Conservation (phyloP, 345 rosid species). For the Populus ilicifolia region DNA sequence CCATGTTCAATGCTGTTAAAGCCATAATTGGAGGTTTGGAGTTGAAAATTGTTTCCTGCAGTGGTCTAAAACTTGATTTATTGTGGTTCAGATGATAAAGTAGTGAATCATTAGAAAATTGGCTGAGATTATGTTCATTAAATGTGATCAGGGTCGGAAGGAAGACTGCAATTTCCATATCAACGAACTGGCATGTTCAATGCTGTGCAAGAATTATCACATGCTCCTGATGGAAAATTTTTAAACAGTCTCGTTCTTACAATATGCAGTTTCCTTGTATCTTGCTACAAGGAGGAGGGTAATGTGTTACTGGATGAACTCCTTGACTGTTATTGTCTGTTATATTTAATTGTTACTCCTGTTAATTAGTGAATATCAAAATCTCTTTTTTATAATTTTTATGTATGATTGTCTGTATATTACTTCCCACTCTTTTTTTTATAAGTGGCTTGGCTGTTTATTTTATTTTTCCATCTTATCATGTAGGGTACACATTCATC, state of each 20-base stretch:
- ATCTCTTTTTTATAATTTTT: no score
- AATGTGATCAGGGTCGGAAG: conserved; percentile 74
- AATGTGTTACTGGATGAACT: conserved; percentile 7
- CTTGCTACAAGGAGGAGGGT: conserved; percentile 87
- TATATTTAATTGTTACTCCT: not conserved
- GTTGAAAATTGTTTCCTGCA: not conserved
- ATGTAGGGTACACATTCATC: conserved; percentile 1
- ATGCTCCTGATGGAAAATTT: conserved; percentile 83
- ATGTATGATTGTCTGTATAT: not conserved
- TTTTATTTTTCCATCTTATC: not conserved
- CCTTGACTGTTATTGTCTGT: not conserved
- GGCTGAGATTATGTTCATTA: conserved; percentile 15
- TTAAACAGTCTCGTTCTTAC: conserved; percentile 50
- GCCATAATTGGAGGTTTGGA: conserved; percentile 82
- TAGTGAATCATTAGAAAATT: not conserved
- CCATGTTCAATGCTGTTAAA: conserved; percentile 69
- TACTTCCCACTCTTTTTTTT: not conserved
- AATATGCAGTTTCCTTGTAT: conserved; percentile 59
- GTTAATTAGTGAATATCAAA: not conserved
- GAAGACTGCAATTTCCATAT: conserved; percentile 80
- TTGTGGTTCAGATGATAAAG: not conserved
- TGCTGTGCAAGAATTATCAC: conserved; percentile 72
- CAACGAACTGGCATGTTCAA: conserved; percentile 89
- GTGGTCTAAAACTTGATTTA: not conserved
- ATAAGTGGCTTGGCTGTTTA: not conserved